These are phyloP conservation scores for Rhodocollybia butyracea DNA, from an alignment of 768 basidiomycete genomes.

Conservation along the genomic window DNA sequence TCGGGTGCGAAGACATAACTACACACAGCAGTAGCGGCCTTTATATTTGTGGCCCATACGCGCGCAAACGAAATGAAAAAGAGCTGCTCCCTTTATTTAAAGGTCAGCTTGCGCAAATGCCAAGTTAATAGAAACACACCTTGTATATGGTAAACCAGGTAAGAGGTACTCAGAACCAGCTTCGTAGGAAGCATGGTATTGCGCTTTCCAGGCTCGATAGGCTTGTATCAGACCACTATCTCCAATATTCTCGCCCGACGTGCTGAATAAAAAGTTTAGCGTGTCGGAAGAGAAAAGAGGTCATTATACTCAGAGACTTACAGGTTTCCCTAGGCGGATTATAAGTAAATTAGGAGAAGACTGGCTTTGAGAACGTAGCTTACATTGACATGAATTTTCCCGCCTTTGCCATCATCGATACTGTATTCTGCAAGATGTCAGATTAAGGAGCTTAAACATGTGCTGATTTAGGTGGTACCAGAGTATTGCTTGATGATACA, in stretches of 20 bases:
- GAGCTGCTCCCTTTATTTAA: constrained; percentile 70
- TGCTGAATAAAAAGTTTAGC: constrained; percentile 40
- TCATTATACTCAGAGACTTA: constrained; percentile 30
- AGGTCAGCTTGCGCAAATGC: constrained; percentile 6
- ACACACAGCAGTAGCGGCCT: constrained; percentile 71
- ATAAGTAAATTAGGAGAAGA: background rate
- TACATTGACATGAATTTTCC: constrained; percentile 82
- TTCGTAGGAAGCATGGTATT: constrained; percentile 56
- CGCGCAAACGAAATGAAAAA: constrained; percentile 92
- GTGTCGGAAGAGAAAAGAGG: background rate
- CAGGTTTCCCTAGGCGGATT: constrained; percentile 62
- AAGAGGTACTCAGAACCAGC: constrained; percentile 69
- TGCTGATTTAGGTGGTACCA: constrained; percentile 34
- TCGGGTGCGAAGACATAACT: background rate
- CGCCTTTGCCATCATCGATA: constrained; percentile 83
- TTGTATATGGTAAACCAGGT: constrained; percentile 76
- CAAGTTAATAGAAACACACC: constrained; percentile 35
- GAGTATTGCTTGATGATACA: constrained; percentile 93
- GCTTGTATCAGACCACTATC: constrained; percentile 84
- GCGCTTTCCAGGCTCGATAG: constrained; percentile 87
- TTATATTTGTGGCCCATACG: constrained; percentile 84
- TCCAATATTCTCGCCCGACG: constrained; percentile 90
- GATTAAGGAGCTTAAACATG: background rate
- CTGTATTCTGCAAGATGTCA: constrained; percentile 45
- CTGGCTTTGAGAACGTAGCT: constrained; percentile 27